Percentiles rank a stretch among this genome's conserved stretches.
phyloP scores from a whole-genome alignment of 139 green algal genomes.

The Chlorella sp. region DNA sequence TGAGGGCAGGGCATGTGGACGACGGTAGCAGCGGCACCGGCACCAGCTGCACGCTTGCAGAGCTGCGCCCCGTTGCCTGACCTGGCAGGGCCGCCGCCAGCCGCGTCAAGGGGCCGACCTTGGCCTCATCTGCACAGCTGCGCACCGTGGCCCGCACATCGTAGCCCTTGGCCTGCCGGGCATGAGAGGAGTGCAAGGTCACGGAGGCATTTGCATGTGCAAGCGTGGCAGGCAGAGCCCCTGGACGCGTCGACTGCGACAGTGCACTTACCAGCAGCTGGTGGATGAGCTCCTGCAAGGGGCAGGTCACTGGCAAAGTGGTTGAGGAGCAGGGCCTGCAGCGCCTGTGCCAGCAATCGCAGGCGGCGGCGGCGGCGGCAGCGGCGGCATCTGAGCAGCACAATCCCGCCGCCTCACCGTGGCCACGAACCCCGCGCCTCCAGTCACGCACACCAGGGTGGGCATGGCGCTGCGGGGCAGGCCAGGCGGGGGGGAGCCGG shows the following conservation, averaged over 20 bases:
- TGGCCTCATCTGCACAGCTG: background rate
- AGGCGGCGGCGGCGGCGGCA: too few relatives aligned
- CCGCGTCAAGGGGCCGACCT: slow-evolving; percentile 25
- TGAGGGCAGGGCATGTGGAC: too few relatives aligned
- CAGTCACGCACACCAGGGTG: slow-evolving; percentile 47
- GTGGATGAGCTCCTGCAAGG: slow-evolving; percentile 50
- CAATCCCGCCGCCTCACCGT: background rate
- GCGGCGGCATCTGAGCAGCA: too few relatives aligned
- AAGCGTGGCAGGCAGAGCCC: background rate
- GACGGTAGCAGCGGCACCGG: too few relatives aligned
- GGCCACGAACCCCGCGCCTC: slow-evolving; percentile 56
- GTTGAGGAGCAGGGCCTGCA: too few relatives aligned
- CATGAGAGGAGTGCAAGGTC: background rate
- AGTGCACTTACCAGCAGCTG: slow-evolving; percentile 46
- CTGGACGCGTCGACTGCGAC: background rate
- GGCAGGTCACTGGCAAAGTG: too few relatives aligned
- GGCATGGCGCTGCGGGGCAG: background rate
- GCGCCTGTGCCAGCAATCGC: too few relatives aligned
- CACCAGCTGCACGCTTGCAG: too few relatives aligned
- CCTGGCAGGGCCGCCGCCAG: slow-evolving; percentile 52
- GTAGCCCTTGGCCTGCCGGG: slow-evolving; percentile 48
- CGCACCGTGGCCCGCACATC: slow-evolving; percentile 59
- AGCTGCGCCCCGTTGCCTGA: background rate
- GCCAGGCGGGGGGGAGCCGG: too few relatives aligned
- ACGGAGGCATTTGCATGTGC: background rate